Evolutionary conservation across 352 stramenopile genomes (phyloP), one percentile per base, ranked within the genome.

Genomic region (Aphanomyces stellatus): DNA sequence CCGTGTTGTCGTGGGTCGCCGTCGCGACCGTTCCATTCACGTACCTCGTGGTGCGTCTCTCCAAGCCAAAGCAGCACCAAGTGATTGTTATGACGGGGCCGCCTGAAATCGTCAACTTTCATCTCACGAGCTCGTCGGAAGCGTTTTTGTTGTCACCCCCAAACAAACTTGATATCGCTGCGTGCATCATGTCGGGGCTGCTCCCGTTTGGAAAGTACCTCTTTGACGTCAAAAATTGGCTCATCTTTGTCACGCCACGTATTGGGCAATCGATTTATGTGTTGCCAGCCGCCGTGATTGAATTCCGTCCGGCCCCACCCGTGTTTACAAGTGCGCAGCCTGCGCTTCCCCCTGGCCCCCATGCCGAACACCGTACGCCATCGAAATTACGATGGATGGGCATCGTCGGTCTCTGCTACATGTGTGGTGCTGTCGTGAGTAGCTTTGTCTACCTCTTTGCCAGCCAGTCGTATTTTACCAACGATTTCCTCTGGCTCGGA

Each of bases 401-500:
- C 11, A 13, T 7, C 48, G 7, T 19, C 28, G 49, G 49, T 8
- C 49, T 56, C 19, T 8, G 24, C 28, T 34, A 34, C 24, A 56
- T 56, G 28, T 8, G 8, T 56, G 49, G 10, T 6, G 35, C 49
- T 5, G 25, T 57, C 27, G 24, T 27, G 19, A 57, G 25, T 15
- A 57, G 49, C 19, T 56, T 19, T 17, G 19, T 8, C 28, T 56
- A 56, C 49, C 24, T 56, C 19, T 8, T 34, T 19, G 28, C 19
- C 8, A 56, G 8, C 15, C 8, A 56, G 28, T 28, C 24, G 19
- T 19, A 8, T 8, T 17, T 56, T 8, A 19, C 49, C 24, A 57
- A 57, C 49, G 49, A 57, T 27, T 57, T 57, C 22, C 35, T 33
- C 11, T 57, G 49, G 49, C 49, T 27, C 49, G 49, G 49, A 11